phyloP scores from a whole-genome alignment of 2,329 filamentous ascomycete genomes.

The Hirsutella minnesotensis region DNA sequence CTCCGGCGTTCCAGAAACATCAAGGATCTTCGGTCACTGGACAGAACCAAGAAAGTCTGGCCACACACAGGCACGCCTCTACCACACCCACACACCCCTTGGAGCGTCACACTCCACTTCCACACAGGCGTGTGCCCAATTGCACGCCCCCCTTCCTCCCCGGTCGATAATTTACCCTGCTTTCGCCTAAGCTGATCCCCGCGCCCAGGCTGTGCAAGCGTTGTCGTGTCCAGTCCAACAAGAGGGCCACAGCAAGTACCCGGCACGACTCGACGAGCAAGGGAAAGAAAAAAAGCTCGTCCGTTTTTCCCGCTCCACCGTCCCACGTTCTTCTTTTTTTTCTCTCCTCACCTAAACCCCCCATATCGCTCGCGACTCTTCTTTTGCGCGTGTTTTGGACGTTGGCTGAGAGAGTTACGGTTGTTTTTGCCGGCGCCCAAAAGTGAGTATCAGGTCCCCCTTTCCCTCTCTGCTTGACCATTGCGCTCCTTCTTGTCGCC shows the following conservation, averaged over 20 bases:
- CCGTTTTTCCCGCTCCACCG: constrained; percentile 21
- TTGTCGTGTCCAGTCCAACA: constrained; percentile 9
- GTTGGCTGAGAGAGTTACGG: constrained; percentile 29
- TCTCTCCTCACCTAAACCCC: constrained; percentile 6
- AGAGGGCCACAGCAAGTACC: constrained; percentile 7
- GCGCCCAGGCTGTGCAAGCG: constrained; percentile 12
- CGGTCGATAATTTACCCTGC: constrained; percentile 19
- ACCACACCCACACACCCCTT: neutral
- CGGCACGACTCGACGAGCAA: constrained; percentile 9
- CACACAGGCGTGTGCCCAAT: no score
- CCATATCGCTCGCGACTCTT: constrained; percentile 29
- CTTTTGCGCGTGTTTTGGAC: constrained; percentile 34
- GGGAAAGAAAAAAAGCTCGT: constrained; percentile 18
- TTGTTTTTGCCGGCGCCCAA: constrained; percentile 40
- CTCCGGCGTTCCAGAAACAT: neutral
- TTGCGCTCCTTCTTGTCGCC: neutral
- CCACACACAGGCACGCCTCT: neutral
- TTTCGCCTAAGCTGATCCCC: constrained; percentile 14
- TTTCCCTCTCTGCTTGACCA: neutral
- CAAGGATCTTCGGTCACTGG: neutral
- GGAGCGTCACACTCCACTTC: no score
- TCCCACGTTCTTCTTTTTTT: constrained; percentile 19
- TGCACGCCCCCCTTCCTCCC: constrained; percentile 8
- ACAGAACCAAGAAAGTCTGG: neutral
- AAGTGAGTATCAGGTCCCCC: constrained; percentile 31